Percentiles rank a stretch among this genome's conserved stretches.
These are phyloP conservation scores for Phialemonium atrogriseum DNA, from an alignment of 2,329 filamentous ascomycete species.

Conservation along the genomic window DNA sequence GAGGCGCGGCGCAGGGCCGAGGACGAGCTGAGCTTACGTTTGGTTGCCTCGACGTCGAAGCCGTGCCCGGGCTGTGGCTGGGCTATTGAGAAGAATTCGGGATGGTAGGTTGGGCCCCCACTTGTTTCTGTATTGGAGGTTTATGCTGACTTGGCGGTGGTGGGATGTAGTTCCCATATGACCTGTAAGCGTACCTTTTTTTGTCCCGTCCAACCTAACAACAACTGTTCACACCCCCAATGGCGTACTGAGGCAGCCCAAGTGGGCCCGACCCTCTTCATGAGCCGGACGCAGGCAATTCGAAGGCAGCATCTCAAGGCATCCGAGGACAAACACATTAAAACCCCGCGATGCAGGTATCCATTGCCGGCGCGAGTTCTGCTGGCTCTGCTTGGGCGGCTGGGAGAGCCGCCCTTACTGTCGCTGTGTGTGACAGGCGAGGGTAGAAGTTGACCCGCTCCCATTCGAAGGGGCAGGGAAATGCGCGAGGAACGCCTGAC, in stretches of 20 bases:
- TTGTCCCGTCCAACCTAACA: slow-evolving; percentile 2
- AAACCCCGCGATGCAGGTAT: too few relatives aligned
- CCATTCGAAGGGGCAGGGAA: too few relatives aligned
- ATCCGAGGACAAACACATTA: too few relatives aligned
- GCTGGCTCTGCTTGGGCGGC: slow-evolving; percentile 21
- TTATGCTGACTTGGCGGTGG: slow-evolving; percentile 12
- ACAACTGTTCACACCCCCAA: slow-evolving; percentile 1
- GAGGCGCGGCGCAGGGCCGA: slow-evolving; percentile 20
- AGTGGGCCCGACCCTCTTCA: too few relatives aligned
- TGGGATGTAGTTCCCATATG: slow-evolving; percentile 26
- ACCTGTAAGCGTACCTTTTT: slow-evolving; percentile 25
- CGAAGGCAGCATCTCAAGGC: too few relatives aligned
- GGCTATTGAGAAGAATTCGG: slow-evolving; percentile 30
- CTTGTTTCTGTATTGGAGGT: slow-evolving; percentile 1
- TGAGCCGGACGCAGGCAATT: too few relatives aligned
- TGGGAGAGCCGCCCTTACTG: slow-evolving; percentile 15
- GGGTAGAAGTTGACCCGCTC: too few relatives aligned
- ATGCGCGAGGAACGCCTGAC: too few relatives aligned
- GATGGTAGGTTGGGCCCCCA: slow-evolving; percentile 30
- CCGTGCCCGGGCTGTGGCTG: slow-evolving; percentile 28
- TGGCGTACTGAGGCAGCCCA: too few relatives aligned
- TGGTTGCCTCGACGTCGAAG: slow-evolving; percentile 23
- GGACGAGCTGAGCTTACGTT: slow-evolving; percentile 21
- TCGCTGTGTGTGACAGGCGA: slow-evolving; percentile 12
- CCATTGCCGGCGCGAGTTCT: slow-evolving; percentile 25